phyloP scores from a whole-genome alignment of 2,329 filamentous ascomycete genomes.

The Venturia effusa region DNA sequence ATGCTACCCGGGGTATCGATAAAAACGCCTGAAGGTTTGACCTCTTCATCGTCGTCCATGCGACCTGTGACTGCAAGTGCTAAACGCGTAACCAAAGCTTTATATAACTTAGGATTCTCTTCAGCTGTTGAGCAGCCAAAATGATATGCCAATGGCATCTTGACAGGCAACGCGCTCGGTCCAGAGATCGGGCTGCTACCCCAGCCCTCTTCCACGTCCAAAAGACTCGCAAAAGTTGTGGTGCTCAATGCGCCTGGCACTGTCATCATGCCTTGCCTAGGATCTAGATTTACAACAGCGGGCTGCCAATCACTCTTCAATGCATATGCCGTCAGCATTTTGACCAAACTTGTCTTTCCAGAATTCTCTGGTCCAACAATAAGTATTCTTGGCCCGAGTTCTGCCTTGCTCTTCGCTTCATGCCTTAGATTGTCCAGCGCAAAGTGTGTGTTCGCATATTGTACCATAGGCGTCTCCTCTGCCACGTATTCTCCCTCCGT shows the following conservation, averaged over 20 bases:
- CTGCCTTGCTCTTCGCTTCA: slow-evolving; percentile 15
- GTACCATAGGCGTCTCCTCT: slow-evolving; percentile 70
- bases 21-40: slow-evolving; percentile 65
- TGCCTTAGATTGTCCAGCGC: slow-evolving; percentile 63
- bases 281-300: slow-evolving; percentile 74
- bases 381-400: slow-evolving; percentile 64
- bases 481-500: slow-evolving; percentile 58
- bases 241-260: slow-evolving; percentile 69
- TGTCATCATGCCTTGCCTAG: slow-evolving; percentile 51
- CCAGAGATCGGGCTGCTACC: slow-evolving; percentile 85
- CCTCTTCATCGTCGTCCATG: slow-evolving; percentile 62
- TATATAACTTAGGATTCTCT: slow-evolving; percentile 63
- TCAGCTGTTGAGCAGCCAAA: slow-evolving; percentile 66
- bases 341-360: slow-evolving; percentile 75
- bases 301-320: slow-evolving; percentile 64
- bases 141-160: slow-evolving; percentile 83
- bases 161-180: slow-evolving; percentile 77
- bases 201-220: slow-evolving; percentile 77
- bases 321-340: slow-evolving; percentile 70
- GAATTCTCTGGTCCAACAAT: slow-evolving; percentile 67
- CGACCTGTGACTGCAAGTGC: slow-evolving; percentile 69
- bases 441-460: slow-evolving; percentile 79
- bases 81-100: slow-evolving; percentile 61
- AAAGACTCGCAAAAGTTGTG: slow-evolving; percentile 73
- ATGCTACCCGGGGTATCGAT: slow-evolving; percentile 71